A percentile compares a stretch with the other conserved stretches of the same genome.
phyloP scores from a whole-genome alignment of 257 asterid genomes.

The Petunia secreta region DNA sequence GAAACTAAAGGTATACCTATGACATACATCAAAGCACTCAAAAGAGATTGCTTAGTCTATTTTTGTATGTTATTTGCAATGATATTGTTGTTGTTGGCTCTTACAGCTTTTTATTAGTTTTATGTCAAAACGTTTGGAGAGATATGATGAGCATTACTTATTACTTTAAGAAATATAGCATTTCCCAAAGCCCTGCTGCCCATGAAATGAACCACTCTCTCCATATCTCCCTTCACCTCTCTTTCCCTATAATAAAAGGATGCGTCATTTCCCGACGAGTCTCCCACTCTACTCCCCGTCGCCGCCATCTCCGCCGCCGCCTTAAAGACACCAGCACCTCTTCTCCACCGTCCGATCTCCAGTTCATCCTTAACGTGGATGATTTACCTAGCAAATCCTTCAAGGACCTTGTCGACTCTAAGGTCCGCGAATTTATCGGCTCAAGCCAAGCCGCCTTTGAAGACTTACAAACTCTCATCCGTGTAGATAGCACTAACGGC shows the following conservation, averaged over 20 bases:
- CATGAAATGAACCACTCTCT: constrained; percentile 26
- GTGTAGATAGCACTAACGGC: constrained; percentile 46
- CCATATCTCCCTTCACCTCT: constrained; percentile 32
- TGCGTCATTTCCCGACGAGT: constrained; percentile 38
- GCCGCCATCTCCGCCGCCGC: constrained; percentile 79
- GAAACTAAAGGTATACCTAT: too few relatives aligned
- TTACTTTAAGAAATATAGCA: too few relatives aligned
- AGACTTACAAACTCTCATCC: constrained; percentile 61
- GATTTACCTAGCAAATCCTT: constrained; percentile 48
- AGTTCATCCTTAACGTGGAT: constrained; percentile 49
- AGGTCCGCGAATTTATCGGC: constrained; percentile 46
- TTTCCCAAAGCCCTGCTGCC: too few relatives aligned
- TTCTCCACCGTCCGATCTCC: constrained; percentile 58
- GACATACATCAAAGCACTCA: too few relatives aligned
- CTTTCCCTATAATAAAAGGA: constrained; percentile 33
- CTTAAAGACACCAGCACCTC: constrained; percentile 39
- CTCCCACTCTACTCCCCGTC: constrained; percentile 32
- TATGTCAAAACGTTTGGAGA: too few relatives aligned
- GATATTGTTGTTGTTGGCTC: too few relatives aligned
- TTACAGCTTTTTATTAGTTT: too few relatives aligned
- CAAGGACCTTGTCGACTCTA: constrained; percentile 39
- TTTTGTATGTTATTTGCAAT: too few relatives aligned
- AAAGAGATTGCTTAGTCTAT: too few relatives aligned
- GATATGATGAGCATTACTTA: too few relatives aligned
- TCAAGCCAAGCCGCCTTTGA: constrained; percentile 59